Base-by-base conservation (phyloP, 306 rosid genomes). In the Crataegus laevigata region DNA sequence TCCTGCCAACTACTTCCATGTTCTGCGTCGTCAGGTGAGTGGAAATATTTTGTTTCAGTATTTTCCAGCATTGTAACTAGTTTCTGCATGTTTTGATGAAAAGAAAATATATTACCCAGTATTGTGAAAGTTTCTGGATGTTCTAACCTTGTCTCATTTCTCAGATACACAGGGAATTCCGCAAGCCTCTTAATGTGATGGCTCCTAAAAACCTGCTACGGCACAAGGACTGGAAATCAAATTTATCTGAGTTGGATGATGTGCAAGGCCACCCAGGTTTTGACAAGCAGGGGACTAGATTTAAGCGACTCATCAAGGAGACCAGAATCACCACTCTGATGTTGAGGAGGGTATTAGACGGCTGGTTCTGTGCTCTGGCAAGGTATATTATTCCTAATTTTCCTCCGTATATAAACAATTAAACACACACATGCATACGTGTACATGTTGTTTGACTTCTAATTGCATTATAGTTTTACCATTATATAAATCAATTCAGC, bases 191-290 rank as follows among this genome's bases (percentile, higher is more conserved):
- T 55, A 82, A 92, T 84, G 96, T 90, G 72, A 94, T 94, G 97
- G 88, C 99, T 74, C 99, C 98, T 51, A 94, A 92, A 87, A 92
- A 90, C 77, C 89, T 94, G 68, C 96, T 92, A 66, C 91, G 99
- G 51, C 96, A 92, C 69, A 94, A 89, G 88, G 92, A 91, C 50
- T 94, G 99, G 82, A 89, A 85, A 81, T 94, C 98, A 74, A 92
- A 94, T 79, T 80, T 94, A 73, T 92, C 96, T 0, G 97, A 94
- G 86, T 94, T 94, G 75, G 99, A 94, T 84, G 99, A 94, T 83
- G 99, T 94, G 72, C 89, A 90, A 90, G 99, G 99, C 73, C 99
- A 94, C 82, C 90, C 96, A 57, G 99, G 99, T 82, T 94, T 94
- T 79, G 99, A 94, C 89, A 92, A 92, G 77, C 99, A 94, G 82